Percentiles rank a stretch among this genome's conserved stretches.
phyloP scores from a whole-genome alignment of 805 yeast genomes.

The Aciculoconidium aculeatum region DNA sequence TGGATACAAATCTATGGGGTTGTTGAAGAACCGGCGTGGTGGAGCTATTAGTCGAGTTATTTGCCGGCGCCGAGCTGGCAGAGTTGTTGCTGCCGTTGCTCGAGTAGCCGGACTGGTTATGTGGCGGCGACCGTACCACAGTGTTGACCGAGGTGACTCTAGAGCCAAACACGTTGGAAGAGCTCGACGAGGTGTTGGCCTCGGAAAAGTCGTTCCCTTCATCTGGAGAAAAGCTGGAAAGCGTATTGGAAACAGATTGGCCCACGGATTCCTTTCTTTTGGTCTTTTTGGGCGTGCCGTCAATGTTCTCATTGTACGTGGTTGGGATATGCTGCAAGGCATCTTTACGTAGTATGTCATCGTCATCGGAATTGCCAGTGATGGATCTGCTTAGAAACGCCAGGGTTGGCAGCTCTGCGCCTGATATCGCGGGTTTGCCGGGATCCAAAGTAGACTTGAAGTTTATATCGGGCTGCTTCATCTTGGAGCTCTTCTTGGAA shows the following conservation, averaged over 20 bases:
- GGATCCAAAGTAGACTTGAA: constrained; percentile 42
- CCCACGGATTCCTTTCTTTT: not conserved
- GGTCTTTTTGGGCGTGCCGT: constrained; percentile 12
- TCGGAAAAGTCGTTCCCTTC: not conserved
- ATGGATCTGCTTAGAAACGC: constrained; percentile 3
- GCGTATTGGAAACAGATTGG: not conserved
- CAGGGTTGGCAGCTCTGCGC: no score
- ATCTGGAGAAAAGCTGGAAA: no score
- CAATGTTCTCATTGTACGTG: constrained; percentile 28
- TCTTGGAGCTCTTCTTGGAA: no score
- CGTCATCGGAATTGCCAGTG: no score
- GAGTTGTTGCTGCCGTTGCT: constrained; percentile 1
- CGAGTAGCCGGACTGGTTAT: no score
- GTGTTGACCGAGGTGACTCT: constrained; percentile 16
- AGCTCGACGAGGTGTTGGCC: not conserved
- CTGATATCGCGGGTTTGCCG: constrained; percentile 24
- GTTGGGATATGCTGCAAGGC: constrained; percentile 26
- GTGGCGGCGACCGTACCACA: constrained; percentile 17
- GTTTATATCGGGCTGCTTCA: no score
- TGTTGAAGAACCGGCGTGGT: constrained; percentile 26
- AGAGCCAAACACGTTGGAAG: constrained; percentile 1
- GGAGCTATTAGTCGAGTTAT: not conserved
- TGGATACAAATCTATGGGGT: constrained; percentile 7
- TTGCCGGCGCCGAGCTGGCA: not conserved
- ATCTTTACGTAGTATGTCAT: constrained; percentile 14